phyloP scores from a whole-genome alignment of 2,329 filamentous ascomycete genomes.

The Phaeosphaeria sp. region DNA sequence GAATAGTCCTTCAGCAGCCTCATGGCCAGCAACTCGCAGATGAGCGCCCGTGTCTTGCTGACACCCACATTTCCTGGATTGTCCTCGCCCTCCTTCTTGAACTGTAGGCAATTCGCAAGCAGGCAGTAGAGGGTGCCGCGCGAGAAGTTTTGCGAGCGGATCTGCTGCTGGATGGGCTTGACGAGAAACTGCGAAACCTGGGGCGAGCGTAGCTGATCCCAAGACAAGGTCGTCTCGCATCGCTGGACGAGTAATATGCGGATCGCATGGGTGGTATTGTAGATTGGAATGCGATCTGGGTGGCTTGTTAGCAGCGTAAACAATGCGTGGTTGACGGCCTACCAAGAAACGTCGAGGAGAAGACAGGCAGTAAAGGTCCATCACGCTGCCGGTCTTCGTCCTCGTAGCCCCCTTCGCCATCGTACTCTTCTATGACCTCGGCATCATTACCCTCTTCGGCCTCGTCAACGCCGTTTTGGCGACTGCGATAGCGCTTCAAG shows the following conservation, averaged over 20 bases:
- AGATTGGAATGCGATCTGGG: constrained; percentile 84
- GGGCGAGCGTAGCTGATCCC: constrained; percentile 94
- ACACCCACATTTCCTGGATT: constrained; percentile 85
- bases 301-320: constrained; percentile 32
- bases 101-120: constrained; percentile 93
- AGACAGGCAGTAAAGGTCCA: constrained; percentile 49
- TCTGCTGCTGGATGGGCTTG: constrained; percentile 93
- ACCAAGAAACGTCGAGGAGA: constrained; percentile 49
- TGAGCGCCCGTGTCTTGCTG: constrained; percentile 81
- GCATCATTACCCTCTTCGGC: constrained; percentile 27
- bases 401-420: constrained; percentile 41
- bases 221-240: constrained; percentile 90
- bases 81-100: constrained; percentile 82
- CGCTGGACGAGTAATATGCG: constrained; percentile 81
- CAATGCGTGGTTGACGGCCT: constrained; percentile 16
- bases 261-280: constrained; percentile 88
- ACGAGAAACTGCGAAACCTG: constrained; percentile 95
- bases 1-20: constrained; percentile 88
- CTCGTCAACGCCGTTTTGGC: constrained; percentile 29
- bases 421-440: constrained; percentile 29
- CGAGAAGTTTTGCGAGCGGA: constrained; percentile 81
- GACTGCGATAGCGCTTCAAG: constrained; percentile 36
- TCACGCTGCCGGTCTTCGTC: constrained; percentile 35
- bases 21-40: constrained; percentile 89
- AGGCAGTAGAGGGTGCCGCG: constrained; percentile 86